Evolutionary conservation across 148 eudicot genomes (phyloP).

Genomic region (Diospyros lotus): DNA sequence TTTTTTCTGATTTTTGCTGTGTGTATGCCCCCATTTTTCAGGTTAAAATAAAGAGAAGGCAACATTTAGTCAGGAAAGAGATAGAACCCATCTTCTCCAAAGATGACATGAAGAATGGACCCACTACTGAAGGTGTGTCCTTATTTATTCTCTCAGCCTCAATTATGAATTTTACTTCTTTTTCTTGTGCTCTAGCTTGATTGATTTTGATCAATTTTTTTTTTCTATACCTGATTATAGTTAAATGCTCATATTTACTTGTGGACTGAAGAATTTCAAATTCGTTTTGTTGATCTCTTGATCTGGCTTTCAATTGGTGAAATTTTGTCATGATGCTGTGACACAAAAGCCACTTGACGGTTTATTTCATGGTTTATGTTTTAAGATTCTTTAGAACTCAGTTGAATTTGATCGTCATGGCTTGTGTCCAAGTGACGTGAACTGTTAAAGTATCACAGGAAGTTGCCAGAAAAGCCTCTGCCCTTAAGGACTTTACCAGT

Average conservation of each 20-base stretch:
- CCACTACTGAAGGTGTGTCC: slow-evolving; percentile 50
- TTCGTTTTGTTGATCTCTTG: neutral
- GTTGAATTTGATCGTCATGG: neutral
- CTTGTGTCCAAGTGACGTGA: neutral
- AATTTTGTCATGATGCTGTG: neutral
- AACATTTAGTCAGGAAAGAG: slow-evolving; percentile 45
- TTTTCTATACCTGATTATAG: neutral
- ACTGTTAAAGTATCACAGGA: neutral
- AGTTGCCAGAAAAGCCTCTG: neutral
- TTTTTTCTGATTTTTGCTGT: neutral
- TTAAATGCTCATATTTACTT: neutral
- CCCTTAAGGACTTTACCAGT: neutral
- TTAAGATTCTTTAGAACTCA: neutral
- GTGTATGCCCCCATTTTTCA: slow-evolving; percentile 10
- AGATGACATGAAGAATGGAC: slow-evolving; percentile 42
- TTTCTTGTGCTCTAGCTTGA: neutral
- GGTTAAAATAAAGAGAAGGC: slow-evolving; percentile 66
- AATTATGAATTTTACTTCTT: neutral
- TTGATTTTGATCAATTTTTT: neutral
- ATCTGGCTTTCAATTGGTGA: neutral
- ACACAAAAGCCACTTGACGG: slow-evolving; percentile 1
- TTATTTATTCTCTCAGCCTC: neutral
- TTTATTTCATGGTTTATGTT: neutral
- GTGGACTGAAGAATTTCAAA: neutral
- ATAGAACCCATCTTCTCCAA: slow-evolving; percentile 45